Conservation (phyloP, 1,284 basidiomycete genomes). For the Puccinia triticina region DNA sequence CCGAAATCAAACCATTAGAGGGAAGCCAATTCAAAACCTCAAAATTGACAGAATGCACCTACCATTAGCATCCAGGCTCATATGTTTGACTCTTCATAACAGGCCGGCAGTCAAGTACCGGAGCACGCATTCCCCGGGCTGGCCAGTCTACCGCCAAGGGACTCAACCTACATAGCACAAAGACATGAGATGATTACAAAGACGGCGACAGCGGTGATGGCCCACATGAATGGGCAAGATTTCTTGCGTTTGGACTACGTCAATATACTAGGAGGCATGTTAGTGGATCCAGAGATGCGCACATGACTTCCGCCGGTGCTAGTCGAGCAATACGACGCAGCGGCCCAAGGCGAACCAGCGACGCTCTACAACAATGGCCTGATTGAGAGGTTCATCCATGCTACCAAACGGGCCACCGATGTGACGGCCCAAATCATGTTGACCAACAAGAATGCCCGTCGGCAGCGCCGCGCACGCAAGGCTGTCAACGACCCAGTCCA, state of each 20-base stretch:
- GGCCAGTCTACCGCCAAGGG: not conserved
- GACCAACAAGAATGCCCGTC: conserved; percentile 16
- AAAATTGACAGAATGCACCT: too few species aligned
- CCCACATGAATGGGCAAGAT: conserved; percentile 19
- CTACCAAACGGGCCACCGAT: conserved; percentile 32
- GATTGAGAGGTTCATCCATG: conserved; percentile 29
- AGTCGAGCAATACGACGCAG: conserved; percentile 30
- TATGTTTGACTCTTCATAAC: not conserved
- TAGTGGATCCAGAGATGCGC: conserved; percentile 21
- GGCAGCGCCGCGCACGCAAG: not conserved
- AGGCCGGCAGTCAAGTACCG: not conserved
- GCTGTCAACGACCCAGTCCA: not conserved
- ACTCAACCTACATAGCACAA: not conserved
- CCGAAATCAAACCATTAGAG: not conserved
- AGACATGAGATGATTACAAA: conserved; percentile 11
- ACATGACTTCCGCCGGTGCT: not conserved
- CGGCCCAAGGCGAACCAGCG: not conserved
- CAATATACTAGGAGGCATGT: not conserved
- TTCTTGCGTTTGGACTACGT: not conserved
- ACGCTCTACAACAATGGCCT: conserved; percentile 16
- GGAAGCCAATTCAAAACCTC: too few species aligned
- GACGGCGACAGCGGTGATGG: conserved; percentile 30
- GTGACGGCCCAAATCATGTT: not conserved
- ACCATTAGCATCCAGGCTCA: not conserved
- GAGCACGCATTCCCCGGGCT: not conserved